Evolutionary conservation across 495 filamentous ascomycete species (phyloP).

Genomic region (Aspergillus haitiensis): DNA sequence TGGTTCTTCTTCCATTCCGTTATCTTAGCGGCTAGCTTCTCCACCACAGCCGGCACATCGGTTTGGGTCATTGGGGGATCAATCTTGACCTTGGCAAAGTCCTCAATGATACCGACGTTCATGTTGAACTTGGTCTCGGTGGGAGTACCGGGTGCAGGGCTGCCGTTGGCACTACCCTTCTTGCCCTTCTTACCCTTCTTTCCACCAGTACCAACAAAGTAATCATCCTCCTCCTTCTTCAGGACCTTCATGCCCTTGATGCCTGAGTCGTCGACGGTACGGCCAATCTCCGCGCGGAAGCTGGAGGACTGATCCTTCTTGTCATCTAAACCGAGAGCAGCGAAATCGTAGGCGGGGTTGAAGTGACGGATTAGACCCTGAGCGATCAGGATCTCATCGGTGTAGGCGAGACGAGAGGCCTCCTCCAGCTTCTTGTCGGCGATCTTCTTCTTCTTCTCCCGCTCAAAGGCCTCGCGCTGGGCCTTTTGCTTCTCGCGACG

Average conservation of each 20-base stretch:
- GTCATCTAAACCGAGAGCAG: conserved; percentile 52
- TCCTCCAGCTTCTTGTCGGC: conserved; percentile 86
- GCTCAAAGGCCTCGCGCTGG: conserved; percentile 72
- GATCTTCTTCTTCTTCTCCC: conserved; percentile 74
- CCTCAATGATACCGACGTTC: conserved; percentile 85
- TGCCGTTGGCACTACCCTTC: conserved; percentile 57
- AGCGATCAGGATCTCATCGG: conserved; percentile 85
- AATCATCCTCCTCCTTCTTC: conserved; percentile 86
- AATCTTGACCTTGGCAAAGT: conserved; percentile 78
- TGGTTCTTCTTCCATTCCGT: conserved; percentile 93
- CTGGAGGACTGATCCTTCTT: conserved; percentile 68
- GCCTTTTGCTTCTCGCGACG: conserved; percentile 75
- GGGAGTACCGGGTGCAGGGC: conserved; percentile 46
- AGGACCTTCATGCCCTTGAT: conserved; percentile 76
- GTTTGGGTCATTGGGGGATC: conserved; percentile 81
- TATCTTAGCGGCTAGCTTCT: conserved; percentile 90
- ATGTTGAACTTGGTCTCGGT: conserved; percentile 73
- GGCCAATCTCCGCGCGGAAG: conserved; percentile 73
- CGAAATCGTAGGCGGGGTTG: conserved; percentile 73
- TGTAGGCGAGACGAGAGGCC: conserved; percentile 83
- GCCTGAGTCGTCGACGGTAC: conserved; percentile 74
- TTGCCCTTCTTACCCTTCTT: conserved; percentile 94
- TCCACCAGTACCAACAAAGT: conserved; percentile 74
- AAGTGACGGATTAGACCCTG: conserved; percentile 86
- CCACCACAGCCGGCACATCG: conserved; percentile 72